Conservation (phyloP, 2,329 filamentous ascomycete genomes). For the Ambrosiella xylebori region DNA sequence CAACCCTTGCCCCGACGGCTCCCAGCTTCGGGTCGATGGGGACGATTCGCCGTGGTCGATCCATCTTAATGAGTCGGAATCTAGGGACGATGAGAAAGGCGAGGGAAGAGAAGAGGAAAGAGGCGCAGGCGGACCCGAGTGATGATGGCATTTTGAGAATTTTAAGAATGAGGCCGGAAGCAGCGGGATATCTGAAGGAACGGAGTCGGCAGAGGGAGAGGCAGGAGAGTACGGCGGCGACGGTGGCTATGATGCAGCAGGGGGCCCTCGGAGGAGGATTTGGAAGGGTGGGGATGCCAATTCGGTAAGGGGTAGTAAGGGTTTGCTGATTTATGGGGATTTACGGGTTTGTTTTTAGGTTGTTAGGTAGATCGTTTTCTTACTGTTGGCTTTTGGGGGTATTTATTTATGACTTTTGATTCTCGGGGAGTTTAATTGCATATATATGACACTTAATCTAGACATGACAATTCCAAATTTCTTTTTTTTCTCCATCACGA, state of each 20-base stretch:
- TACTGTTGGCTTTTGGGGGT: too few relatives aligned
- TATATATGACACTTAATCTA: too few relatives aligned
- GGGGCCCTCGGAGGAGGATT: conserved; percentile 30
- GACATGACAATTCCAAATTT: too few relatives aligned
- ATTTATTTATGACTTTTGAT: too few relatives aligned
- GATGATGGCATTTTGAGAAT: conserved; percentile 98
- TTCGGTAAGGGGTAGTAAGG: not conserved
- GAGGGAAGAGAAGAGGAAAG: conserved; percentile 89
- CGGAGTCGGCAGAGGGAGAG: conserved; percentile 86
- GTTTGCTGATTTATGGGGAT: not conserved
- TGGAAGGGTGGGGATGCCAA: conserved; percentile 28
- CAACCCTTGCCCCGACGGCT: conserved; percentile 28
- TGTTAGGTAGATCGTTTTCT: not conserved
- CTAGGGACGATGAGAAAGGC: conserved; percentile 89
- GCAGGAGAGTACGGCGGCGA: conserved; percentile 73
- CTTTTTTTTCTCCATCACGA: too few relatives aligned
- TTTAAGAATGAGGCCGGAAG: conserved; percentile 84
- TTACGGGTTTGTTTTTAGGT: not conserved
- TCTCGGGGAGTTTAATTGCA: too few relatives aligned
- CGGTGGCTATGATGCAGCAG: conserved; percentile 86
- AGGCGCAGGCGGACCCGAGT: conserved; percentile 88
- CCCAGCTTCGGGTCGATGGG: conserved; percentile 53
- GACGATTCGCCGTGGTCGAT: conserved; percentile 50
- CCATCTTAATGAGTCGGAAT: conserved; percentile 87
- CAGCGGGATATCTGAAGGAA: conserved; percentile 71